These are phyloP conservation scores for Candida neerlandica DNA, from an alignment of 1,139 yeast genomes.

Conservation along the genomic window DNA sequence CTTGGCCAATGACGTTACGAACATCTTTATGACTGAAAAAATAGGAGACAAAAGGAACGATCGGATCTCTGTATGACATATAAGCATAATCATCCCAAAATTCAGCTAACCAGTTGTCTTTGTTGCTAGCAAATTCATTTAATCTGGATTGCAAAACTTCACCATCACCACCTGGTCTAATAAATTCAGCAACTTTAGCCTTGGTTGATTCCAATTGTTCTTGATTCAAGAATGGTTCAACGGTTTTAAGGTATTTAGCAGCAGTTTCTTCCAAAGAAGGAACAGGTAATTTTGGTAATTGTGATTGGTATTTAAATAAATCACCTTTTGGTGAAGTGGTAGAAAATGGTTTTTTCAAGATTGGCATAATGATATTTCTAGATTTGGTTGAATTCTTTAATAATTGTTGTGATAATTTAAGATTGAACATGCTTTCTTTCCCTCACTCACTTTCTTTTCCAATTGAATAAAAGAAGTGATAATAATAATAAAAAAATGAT, in stretches of 20 bases:
- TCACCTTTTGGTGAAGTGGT: constrained; percentile 57
- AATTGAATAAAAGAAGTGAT: not conserved
- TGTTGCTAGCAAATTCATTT: constrained; percentile 54
- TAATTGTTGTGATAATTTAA: constrained; percentile 13
- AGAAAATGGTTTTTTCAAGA: constrained; percentile 27
- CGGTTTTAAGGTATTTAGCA: constrained; percentile 65
- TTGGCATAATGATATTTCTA: constrained; percentile 20
- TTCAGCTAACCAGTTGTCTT: constrained; percentile 87
- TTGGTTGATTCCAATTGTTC: constrained; percentile 60
- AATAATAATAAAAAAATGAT: not conserved
- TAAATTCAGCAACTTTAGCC: constrained; percentile 65
- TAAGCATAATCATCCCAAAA: constrained; percentile 97
- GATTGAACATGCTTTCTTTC: constrained; percentile 14
- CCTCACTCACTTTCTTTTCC: not conserved
- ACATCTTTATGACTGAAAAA: constrained; percentile 82
- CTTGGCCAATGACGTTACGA: constrained; percentile 56
- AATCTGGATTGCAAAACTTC: constrained; percentile 70
- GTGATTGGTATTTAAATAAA: constrained; percentile 70
- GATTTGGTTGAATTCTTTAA: constrained; percentile 9
- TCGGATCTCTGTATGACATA: constrained; percentile 88
- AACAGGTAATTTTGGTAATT: constrained; percentile 85
- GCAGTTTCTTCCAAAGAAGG: constrained; percentile 79
- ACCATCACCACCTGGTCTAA: constrained; percentile 57
- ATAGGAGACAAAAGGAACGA: constrained; percentile 91
- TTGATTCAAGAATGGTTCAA: constrained; percentile 64